Evolutionary conservation across 768 basidiomycete genomes (phyloP), one percentile per base, ranked within the genome.

Genomic region (Mycena vitilis): DNA sequence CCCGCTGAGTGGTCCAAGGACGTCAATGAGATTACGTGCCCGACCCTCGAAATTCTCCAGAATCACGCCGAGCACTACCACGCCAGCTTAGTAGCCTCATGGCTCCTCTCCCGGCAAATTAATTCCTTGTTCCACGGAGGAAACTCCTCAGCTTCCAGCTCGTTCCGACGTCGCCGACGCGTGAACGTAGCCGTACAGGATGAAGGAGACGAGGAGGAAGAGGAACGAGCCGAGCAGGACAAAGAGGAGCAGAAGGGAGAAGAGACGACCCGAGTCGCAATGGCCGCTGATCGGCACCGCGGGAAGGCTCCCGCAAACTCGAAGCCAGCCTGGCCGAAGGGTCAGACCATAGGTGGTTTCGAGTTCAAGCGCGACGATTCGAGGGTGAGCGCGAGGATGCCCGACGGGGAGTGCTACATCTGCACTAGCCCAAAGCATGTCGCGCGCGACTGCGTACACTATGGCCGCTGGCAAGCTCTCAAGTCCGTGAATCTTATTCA

Each of bases 371-470:
- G 60, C 34, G 60, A 62, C 23, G 52, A 62, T 23, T 62, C 60
- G 22, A 40, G 53, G 2, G 13, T 23, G 9, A 63, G 62, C 42
- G 4, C 20, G 10, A 52, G 62, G 5, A 51, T 49, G 7, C 62
- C 62, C 5, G 51, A 55, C 10, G 53, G 62, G 18, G 62, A 63
- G 25, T 63, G 62, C 44, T 63, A 45, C 30, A 63, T 63, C 18
- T 63, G 62, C 62, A 63, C 62, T 1, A 63, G 62, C 25, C 62
- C 62, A 1, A 63, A 63, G 20, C 60, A 62, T 30, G n/a, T 48
- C 13, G 58, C 58, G 10, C 10, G 8, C 1, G 44, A 60, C 4
- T 60, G 58, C 25, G 20, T 47, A 2, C 58, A 60, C 25, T 20
- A 23, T 7, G 36, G 58, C 6, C 44, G 60, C 1, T 61, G 47